Evolutionary conservation across 768 basidiomycete genomes (phyloP), one percentile per base, ranked within the genome.

Genomic region (Coprinopsis marcescibilis): DNA sequence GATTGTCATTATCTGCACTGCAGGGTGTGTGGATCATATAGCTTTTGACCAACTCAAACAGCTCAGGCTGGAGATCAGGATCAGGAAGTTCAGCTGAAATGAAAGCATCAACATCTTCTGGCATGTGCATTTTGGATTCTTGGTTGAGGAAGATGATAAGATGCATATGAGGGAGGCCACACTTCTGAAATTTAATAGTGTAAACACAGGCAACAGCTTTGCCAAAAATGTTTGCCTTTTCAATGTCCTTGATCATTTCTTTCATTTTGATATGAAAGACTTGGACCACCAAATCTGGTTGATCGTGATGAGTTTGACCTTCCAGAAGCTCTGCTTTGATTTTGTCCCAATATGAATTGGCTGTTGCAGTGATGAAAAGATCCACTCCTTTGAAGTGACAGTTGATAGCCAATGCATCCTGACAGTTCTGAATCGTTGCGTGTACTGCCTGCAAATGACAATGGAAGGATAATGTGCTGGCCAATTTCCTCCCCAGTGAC

Each of bases 361-460:
- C 57, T 30, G 73, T 78, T 62, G 75, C 67, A 0, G 74, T 77
- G 1, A 77, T 41, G 26, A 78, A 78, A 0, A 77, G n/a, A n/a
- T n/a, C n/a, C n/a, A n/a, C n/a, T n/a, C n/a, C n/a, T n/a, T n/a
- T n/a, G n/a, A n/a, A n/a, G n/a, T n/a, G n/a, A n/a, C n/a, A n/a
- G n/a, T n/a, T n/a, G n/a, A n/a, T n/a, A n/a, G n/a, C n/a, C n/a
- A n/a, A n/a, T n/a, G n/a, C n/a, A n/a, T n/a, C n/a, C n/a, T n/a
- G n/a, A n/a, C n/a, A n/a, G n/a, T n/a, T n/a, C n/a, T n/a, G n/a
- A n/a, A n/a, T n/a, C n/a, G n/a, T n/a, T n/a, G n/a, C n/a, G n/a
- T n/a, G n/a, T n/a, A n/a, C n/a, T n/a, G n/a, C n/a, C n/a, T n/a
- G n/a, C n/a, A n/a, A n/a, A n/a, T n/a, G n/a, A n/a, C n/a, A n/a